These are phyloP conservation scores for Penicillium sp. DNA, from an alignment of 2,329 filamentous ascomycete genomes.

Conservation along the genomic window DNA sequence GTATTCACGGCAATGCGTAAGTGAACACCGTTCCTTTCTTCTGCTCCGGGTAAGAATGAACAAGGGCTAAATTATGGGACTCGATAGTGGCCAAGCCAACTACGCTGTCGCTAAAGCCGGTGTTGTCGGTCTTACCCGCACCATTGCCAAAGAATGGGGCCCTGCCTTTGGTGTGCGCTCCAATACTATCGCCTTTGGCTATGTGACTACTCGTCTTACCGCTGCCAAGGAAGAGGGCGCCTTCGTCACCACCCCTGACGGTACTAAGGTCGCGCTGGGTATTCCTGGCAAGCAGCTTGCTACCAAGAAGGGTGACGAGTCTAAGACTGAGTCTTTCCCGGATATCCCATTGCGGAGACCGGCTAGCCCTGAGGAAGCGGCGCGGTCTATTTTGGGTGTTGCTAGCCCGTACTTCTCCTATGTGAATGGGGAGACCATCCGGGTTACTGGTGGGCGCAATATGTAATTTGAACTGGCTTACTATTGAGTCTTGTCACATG, in stretches of 20 bases:
- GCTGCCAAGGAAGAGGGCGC: slow-evolving; percentile 81
- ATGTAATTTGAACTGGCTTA: slow-evolving; percentile 45
- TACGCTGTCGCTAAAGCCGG: slow-evolving; percentile 85
- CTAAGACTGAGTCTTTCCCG: slow-evolving; percentile 42
- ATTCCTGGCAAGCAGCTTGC: slow-evolving; percentile 64
- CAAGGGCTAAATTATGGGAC: background rate
- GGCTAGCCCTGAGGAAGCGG: slow-evolving; percentile 77
- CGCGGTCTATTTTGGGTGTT: slow-evolving; percentile 72
- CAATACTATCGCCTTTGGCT: slow-evolving; percentile 83
- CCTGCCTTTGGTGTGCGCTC: slow-evolving; percentile 76
- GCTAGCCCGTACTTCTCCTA: slow-evolving; percentile 82
- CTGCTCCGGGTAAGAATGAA: background rate
- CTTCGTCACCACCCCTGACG: slow-evolving; percentile 73
- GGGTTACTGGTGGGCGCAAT: slow-evolving; percentile 74
- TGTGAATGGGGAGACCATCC: slow-evolving; percentile 83
- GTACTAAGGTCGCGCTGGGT: slow-evolving; percentile 71
- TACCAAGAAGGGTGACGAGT: slow-evolving; percentile 21
- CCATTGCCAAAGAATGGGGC: slow-evolving; percentile 90
- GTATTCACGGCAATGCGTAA: slow-evolving; percentile 76
- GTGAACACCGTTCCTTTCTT: slow-evolving; percentile 6
- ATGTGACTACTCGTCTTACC: slow-evolving; percentile 77
- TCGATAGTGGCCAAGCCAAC: slow-evolving; percentile 71
- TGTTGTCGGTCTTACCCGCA: slow-evolving; percentile 79
- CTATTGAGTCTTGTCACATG: background rate
- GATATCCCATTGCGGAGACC: slow-evolving; percentile 79